These are phyloP conservation scores for Leishmania lainsoni DNA, from an alignment of 208 protist genomes.

Conservation along the genomic window DNA sequence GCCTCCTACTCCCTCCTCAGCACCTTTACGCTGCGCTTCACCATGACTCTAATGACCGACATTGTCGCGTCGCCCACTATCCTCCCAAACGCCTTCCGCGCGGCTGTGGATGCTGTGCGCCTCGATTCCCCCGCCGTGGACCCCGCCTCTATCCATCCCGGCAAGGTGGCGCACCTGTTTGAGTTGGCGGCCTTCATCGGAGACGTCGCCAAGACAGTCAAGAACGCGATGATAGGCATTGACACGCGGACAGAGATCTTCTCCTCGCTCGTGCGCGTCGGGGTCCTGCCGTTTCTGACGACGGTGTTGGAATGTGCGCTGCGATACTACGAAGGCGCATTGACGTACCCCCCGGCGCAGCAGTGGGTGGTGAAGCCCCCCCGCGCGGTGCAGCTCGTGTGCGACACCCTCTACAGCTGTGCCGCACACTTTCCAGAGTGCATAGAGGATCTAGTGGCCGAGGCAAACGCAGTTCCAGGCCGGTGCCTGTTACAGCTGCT, in stretches of 20 bases:
- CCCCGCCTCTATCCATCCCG: constrained; percentile 5
- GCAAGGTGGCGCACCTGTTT: constrained; percentile 32
- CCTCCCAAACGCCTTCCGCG: constrained; percentile 47
- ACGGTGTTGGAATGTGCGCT: constrained; percentile 29
- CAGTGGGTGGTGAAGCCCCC: constrained; percentile 16
- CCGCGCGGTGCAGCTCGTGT: constrained; percentile 27
- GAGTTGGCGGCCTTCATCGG: constrained; percentile 65
- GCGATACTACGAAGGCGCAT: constrained; percentile 22
- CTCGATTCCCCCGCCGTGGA: constrained; percentile 9
- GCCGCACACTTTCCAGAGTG: constrained; percentile 21
- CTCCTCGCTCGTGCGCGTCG: constrained; percentile 41
- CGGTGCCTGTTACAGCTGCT: constrained; percentile 45
- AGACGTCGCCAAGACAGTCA: constrained; percentile 70
- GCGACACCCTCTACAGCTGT: constrained; percentile 32
- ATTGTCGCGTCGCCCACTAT: constrained; percentile 42
- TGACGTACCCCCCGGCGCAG: constrained; percentile 6
- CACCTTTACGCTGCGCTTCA: constrained; percentile 57
- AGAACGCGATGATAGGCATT: constrained; percentile 54
- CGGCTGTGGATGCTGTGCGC: constrained; percentile 13
- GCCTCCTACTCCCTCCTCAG: constrained; percentile 53
- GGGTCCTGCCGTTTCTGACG: constrained; percentile 45
- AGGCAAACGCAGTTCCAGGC: constrained; percentile 14
- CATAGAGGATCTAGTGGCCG: constrained; percentile 14
- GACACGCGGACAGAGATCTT: constrained; percentile 60
- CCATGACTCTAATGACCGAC: constrained; percentile 62